Evolutionary conservation across 2,329 filamentous ascomycete genomes (phyloP), one percentile per base, ranked within the genome.

Genomic region (Colletotrichum lentis): DNA sequence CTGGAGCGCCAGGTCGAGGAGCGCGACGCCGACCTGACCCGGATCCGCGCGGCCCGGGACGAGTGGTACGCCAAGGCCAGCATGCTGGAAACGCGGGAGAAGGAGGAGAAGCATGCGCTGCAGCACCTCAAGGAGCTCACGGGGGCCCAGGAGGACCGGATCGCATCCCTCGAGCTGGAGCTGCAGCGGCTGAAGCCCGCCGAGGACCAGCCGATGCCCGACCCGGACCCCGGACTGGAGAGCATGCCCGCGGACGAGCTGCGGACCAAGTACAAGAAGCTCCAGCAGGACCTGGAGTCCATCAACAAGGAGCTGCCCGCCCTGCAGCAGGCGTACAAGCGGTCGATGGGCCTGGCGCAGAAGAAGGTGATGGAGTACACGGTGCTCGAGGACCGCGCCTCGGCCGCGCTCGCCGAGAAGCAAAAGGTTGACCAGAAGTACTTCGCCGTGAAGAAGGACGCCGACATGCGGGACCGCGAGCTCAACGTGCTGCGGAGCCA

Each of bases 341-440:
- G 94, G 78, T 92, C 94, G 60, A 93, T 94, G 76, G 89, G 89
- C 24, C 80, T 97, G 66, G 94, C 94, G 8, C 90, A 91, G 59
- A 95, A 93, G 81, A 98, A 97, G 79, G 89, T 97, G 41, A 86
- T 91, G 73, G 94, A 97, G 70, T 88, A 92, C 60, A 82, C 85
- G 6, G 84, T 86, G 4, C 82, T 93, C 75, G 94, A 98, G 80
- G 94, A 97, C 64, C 91, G 91, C 70, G 83, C 95, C 44, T 82
- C 88, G 20, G 84, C 91, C 27, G 81, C 96, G 22, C 88, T 88
- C 47, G 92, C 93, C 0, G 94, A 99, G 79, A 99, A 99, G 82
- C 90, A 91, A 71, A 98, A 97, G 79, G 95, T 95, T 1, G 96
- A 99, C 75, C 95, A 98, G 76, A 98, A 98, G 79, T 99, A 97